Percentiles rank a stretch among this genome's conserved stretches.
These are phyloP conservation scores for Meira nashicola DNA, from an alignment of 1,284 basidiomycete genomes.

Conservation along the genomic window DNA sequence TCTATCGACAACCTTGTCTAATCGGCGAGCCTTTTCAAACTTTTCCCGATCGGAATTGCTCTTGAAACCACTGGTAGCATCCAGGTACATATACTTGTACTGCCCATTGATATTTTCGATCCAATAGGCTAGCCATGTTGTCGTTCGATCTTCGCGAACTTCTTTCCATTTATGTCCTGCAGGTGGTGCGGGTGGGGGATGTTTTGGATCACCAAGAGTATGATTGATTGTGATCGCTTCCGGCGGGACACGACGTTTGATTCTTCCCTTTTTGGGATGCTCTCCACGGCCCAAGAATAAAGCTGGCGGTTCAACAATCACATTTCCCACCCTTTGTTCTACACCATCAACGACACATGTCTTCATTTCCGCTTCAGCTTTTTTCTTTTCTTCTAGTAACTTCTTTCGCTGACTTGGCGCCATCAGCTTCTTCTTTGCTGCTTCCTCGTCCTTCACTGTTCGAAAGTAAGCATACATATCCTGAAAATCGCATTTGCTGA, in stretches of 20 bases:
- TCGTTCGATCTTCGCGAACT: conserved; percentile 47
- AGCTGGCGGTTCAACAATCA: conserved; percentile 94
- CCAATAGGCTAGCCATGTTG: conserved; percentile 52
- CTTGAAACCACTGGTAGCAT: conserved; percentile 49
- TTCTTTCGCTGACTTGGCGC: conserved; percentile 56
- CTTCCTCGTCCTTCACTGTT: conserved; percentile 66
- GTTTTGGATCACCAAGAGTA: conserved; percentile 31
- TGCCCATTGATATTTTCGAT: conserved; percentile 50
- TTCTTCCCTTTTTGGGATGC: conserved; percentile 87
- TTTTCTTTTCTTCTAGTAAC: conserved; percentile 76
- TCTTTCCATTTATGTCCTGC: conserved; percentile 48
- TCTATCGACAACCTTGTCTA: conserved; percentile 45
- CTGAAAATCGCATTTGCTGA: conserved; percentile 84
- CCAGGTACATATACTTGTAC: conserved; percentile 52
- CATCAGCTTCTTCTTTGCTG: conserved; percentile 85
- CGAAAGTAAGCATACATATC: conserved; percentile 85
- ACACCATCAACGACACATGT: conserved; percentile 84
- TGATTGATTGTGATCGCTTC: conserved; percentile 53
- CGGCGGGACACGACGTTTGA: conserved; percentile 61
- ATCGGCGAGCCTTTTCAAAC: conserved; percentile 50
- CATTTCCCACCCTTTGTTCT: conserved; percentile 97
- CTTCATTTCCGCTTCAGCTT: conserved; percentile 79
- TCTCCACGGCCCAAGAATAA: conserved; percentile 96
- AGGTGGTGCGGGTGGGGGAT: conserved; percentile 45
- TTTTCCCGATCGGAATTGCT: conserved; percentile 50